Base-by-base conservation (phyloP, 2,329 filamentous ascomycete species). In the Macroventuria anomochaeta region DNA sequence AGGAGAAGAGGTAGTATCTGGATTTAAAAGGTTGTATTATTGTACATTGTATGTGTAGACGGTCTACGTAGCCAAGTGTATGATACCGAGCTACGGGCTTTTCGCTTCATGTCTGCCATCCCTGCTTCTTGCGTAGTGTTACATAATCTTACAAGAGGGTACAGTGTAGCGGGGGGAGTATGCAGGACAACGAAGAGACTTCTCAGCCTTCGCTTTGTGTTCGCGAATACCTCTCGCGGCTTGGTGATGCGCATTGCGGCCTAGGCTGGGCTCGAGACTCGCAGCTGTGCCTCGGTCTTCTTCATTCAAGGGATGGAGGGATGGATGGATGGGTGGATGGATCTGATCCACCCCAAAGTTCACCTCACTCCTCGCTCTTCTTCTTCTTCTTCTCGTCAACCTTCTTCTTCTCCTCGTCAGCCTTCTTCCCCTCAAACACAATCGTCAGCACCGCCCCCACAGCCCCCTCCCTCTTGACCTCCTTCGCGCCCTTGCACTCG, bases 391-490 rank as follows among this genome's bases (percentile, higher is more conserved):
- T 28, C 7, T 29, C 12, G 11, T 28, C 23, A 11, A 18, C 13
- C 18, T 13, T 51, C 21, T 56, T 42, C 17, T 42, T 57, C 41
- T 61, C 55, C 25, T 62, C 59, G 42, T 66, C 57, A 6, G 56
- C 18, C 43, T 63, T 63, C 38, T 47, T 59, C 21, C 73, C 73
- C 44, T 75, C 59, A 44, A 70, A 70, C 3, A 68, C 46, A 11
- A 75, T 20, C n/a, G 62, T 69, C 64, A 75, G 55, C 3, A 73
- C 64, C 0, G 61, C 69, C 0, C 71, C 72, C 7, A 73, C 32
- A 3, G 29, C 34, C 3, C 72, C 73, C 25, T 73, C 68, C 1
- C 60, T 42, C 43, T 67, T 72, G 0, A 58, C 25, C 55, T 73
- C 64, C 12, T 46, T 46, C 1, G 69, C 58, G 1, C 71, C 70